Conservation (phyloP, 1,284 basidiomycete species). For the Amylostereum areolatum region DNA sequence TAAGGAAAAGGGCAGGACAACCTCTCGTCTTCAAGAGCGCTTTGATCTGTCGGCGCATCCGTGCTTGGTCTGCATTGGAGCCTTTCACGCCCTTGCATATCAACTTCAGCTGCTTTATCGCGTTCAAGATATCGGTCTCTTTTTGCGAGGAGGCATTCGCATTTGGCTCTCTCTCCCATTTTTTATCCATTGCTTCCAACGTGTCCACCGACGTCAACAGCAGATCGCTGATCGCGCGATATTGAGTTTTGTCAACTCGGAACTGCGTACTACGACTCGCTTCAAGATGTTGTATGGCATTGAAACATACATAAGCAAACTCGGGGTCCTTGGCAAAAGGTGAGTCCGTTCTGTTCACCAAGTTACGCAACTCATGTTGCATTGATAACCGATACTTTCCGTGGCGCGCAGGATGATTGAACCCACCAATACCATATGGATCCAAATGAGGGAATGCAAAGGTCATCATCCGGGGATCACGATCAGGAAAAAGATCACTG, state of each 20-base stretch:
- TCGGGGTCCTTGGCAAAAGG: neutral
- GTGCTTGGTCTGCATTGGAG: neutral
- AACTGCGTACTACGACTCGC: no score
- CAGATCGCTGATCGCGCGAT: no score
- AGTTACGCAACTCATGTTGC: neutral
- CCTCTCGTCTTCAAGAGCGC: conserved; percentile 11
- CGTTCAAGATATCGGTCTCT: neutral
- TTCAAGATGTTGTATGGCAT: no score
- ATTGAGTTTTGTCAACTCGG: no score
- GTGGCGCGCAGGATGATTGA: neutral
- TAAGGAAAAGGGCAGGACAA: neutral
- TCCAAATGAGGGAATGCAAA: conserved; percentile 2
- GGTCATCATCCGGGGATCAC: neutral
- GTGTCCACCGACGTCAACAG: no score
- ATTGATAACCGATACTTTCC: neutral
- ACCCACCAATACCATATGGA: conserved; percentile 1
- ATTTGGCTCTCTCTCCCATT: no score
- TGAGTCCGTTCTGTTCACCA: neutral
- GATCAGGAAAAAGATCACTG: neutral
- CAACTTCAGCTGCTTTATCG: conserved; percentile 1
- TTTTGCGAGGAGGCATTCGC: neutral
- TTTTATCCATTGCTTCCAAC: no score
- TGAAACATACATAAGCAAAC: no score
- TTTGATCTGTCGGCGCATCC: conserved; percentile 9
- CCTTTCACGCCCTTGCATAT: conserved; percentile 1